Evolutionary conservation across 306 rosid species (phyloP).

Genomic region (Sechiopsis laciniata): DNA sequence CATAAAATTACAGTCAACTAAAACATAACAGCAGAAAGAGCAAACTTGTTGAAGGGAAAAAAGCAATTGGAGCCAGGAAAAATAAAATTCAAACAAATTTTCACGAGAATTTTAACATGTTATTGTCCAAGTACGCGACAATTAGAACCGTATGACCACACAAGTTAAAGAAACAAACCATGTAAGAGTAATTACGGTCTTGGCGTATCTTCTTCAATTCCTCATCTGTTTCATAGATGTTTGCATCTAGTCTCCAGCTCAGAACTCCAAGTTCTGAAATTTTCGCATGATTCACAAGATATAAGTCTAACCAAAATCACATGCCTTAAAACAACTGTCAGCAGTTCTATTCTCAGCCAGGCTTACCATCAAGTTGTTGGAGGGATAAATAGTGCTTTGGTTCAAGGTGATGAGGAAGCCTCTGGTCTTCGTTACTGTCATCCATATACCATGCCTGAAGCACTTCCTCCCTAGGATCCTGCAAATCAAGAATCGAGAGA

Average conservation of each 20-base stretch:
- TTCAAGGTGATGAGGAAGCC: conserved; percentile 83
- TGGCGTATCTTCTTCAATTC: conserved; percentile 85
- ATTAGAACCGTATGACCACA: neutral
- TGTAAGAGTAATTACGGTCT: conserved; percentile 83
- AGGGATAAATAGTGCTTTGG: conserved; percentile 79
- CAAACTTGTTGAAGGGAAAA: neutral
- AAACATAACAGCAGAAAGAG: neutral
- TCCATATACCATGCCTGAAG: conserved; percentile 99
- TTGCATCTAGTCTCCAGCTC: conserved; percentile 87
- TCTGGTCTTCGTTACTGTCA: conserved; percentile 84
- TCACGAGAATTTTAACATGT: neutral
- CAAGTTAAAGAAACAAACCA: conserved; percentile 39
- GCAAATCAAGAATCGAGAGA: neutral
- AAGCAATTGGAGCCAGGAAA: neutral
- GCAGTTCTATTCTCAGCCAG: conserved; percentile 19
- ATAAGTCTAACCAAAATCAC: neutral
- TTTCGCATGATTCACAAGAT: conserved; percentile 16
- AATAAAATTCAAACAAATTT: neutral
- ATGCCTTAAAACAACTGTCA: conserved; percentile 1
- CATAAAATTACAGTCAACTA: conserved; percentile 21
- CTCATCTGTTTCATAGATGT: conserved; percentile 73
- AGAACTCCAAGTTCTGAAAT: conserved; percentile 93
- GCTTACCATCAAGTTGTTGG: conserved; percentile 65
- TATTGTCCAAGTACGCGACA: neutral
- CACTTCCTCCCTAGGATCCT: conserved; percentile 95